These are phyloP conservation scores for Wickerhamomyces subpelliculosus DNA, from an alignment of 805 yeast genomes.

Conservation along the genomic window DNA sequence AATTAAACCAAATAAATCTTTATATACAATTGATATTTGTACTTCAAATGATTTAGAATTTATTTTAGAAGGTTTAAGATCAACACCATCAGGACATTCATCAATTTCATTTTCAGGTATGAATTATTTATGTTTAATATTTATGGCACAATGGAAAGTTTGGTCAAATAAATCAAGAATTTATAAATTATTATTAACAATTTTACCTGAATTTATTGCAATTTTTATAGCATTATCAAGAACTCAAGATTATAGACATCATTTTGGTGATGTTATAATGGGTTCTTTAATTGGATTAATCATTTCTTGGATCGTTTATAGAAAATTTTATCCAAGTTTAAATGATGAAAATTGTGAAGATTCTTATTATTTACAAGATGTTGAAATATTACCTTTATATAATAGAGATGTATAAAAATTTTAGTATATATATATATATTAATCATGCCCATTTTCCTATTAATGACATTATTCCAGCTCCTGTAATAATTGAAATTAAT, in stretches of 20 bases:
- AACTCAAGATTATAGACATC: constrained; percentile 89
- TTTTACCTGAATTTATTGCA: constrained; percentile 61
- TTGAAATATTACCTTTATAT: background rate
- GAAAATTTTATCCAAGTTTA: constrained; percentile 10
- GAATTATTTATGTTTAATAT: constrained; percentile 54
- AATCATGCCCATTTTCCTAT: constrained; percentile 64
- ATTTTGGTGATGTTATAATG: constrained; percentile 72
- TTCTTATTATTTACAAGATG: background rate
- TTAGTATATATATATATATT: background rate
- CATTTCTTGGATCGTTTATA: constrained; percentile 8
- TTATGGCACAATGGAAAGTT: constrained; percentile 46
- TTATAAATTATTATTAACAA: constrained; percentile 48
- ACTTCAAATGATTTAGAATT: constrained; percentile 37
- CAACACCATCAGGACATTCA: constrained; percentile 79
- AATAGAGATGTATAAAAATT: background rate
- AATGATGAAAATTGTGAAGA: background rate
- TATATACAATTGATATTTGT: constrained; percentile 41
- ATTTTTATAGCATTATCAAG: constrained; percentile 72
- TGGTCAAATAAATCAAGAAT: constrained; percentile 32
- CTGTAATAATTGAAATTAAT: constrained; percentile 39
- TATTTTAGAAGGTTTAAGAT: constrained; percentile 64
- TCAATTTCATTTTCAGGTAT: constrained; percentile 61
- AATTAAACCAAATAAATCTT: constrained; percentile 33
- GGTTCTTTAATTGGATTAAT: constrained; percentile 62
- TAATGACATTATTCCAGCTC: constrained; percentile 67